Percentiles rank a stretch among this genome's conserved stretches.
Evolutionary conservation across 495 filamentous ascomycete species (phyloP).

Genomic region (Penicillium paxilli): DNA sequence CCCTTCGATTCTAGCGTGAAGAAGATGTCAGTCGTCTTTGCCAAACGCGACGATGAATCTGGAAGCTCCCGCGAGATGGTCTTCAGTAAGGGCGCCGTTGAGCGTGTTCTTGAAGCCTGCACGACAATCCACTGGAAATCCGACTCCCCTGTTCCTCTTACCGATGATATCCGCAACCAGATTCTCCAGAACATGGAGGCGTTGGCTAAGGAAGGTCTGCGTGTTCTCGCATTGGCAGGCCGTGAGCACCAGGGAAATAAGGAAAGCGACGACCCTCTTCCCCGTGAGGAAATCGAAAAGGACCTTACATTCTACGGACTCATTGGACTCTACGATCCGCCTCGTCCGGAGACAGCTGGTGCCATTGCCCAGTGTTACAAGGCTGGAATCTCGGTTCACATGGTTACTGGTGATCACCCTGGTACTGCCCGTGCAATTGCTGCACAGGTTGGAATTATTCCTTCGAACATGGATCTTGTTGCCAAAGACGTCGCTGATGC

Average conservation of each 20-base stretch:
- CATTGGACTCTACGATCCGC: conserved; percentile 73
- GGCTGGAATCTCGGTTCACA: conserved; percentile 73
- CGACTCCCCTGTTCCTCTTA: conserved; percentile 36
- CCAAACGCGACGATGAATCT: conserved; percentile 24
- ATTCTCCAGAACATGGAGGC: conserved; percentile 66
- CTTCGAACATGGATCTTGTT: conserved; percentile 48
- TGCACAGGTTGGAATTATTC: conserved; percentile 67
- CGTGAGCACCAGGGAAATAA: conserved; percentile 34
- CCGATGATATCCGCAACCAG: conserved; percentile 41
- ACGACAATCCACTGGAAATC: conserved; percentile 46
- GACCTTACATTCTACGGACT: conserved; percentile 64
- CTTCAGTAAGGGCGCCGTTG: conserved; percentile 81
- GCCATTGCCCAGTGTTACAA: conserved; percentile 62
- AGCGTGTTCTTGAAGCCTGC: conserved; percentile 74
- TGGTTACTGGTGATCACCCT: conserved; percentile 71
- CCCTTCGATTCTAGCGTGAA: conserved; percentile 71
- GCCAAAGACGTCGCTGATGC: conserved; percentile 57
- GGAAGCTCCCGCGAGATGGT: conserved; percentile 39
- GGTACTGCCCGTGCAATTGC: conserved; percentile 68
- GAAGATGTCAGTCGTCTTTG: conserved; percentile 67
- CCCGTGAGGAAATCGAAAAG: conserved; percentile 59
- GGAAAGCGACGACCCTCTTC: conserved; percentile 39
- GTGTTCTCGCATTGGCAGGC: conserved; percentile 63
- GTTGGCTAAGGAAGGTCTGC: conserved; percentile 63
- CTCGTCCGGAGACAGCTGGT: conserved; percentile 51